Base-by-base conservation (phyloP, 2,329 filamentous ascomycete species). In the Fusarium sp. region DNA sequence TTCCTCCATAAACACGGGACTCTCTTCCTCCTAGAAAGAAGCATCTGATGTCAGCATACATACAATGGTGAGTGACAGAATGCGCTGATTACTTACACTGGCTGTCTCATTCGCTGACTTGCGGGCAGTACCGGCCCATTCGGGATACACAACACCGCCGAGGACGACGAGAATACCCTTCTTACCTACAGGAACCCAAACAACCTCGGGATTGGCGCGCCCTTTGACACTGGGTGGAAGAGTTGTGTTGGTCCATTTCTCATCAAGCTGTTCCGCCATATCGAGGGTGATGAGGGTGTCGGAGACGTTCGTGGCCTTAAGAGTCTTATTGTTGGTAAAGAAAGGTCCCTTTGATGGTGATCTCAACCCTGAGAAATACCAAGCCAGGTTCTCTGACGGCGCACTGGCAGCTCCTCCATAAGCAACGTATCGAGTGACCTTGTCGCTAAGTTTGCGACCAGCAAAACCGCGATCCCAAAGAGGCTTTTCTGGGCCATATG, bases 101-200 rank as follows among this genome's bases (percentile, higher is more conserved):
- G 78, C 79, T 18, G 70, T 66, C 42, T 76, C 71, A 40, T 84
- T 75, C 2, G 73, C 65, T 1, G 83, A 84, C 40, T 71, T 67
- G 4, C 72, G 69, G 22, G 22, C 73, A 10, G n/a, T 40, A 24
- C 71, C 69, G 1, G 76, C 74, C 81, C 87, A 91, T 27, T 88
- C 84, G 0, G 91, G 91, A 78, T 89, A 86, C 0, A 86, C 89
- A 3, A 94, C 94, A 14, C 94, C 94, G 8, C 93, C 94, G 0
- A 97, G 84, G 4, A 93, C 93, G 1, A 97, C 87, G 10, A 97
- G 85, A 52, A 96, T 91, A 1, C 94, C 94, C 76, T 94, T 85
- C 18, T 88, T 84, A 4, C 94, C 93, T 52, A 95, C 93, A 2
- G 94, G 94, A 1, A 97, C 87, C 92, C 92, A 94, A 1, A 93